Base-by-base conservation (phyloP, 2,329 filamentous ascomycete species). In the Rhinocladiella similis region DNA sequence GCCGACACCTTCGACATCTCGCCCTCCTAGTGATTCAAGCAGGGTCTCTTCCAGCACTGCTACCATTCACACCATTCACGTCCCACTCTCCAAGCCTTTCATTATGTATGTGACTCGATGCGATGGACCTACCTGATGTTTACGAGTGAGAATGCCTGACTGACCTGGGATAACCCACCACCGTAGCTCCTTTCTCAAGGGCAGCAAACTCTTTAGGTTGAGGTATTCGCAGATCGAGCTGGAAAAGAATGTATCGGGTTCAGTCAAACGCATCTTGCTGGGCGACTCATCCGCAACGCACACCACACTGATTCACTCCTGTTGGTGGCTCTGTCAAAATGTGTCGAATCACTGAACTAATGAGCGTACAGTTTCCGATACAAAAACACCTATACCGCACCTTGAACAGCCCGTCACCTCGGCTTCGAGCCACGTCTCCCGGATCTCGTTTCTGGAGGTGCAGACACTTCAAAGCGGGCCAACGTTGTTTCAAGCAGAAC, bases 381-480 rank as follows among this genome's bases (percentile, higher is more conserved):
- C 68, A 2, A 70, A 68, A 61, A 59, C 72, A 6, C 73, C 73
- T 5, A 70, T 76, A 20, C 73, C 73, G 13, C 73, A 76, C 53
- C 63, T 76, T 41, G 73, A 76, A 57, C 72, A 75, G 53, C 73
- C 73, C 1, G 73, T 72, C 57, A 65, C 69, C 13, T 65, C 65
- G 10, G 62, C 65, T 14, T 68, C 72, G 27, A 66, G 63, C 16
- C 69, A 72, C 3, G 50, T 62, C 19, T 68, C 73, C 4, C 69
- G 73, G 22, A 66, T 76, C 7, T 74, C 72, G 1, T 76, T 76
- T 50, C 66, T 76, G 16, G 73, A 75, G 19, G 71, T 75, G 25
- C 73, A 76, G 57, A 75, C 72, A n/a, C 67, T 76, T 0, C 73
- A 75, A 39, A 69, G 69, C 3, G 70, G 65, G 2, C 62, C 69